Evolutionary conservation across 768 basidiomycete species (phyloP), one percentile per base, ranked within the genome.

Genomic region (Termitomyces sp.): DNA sequence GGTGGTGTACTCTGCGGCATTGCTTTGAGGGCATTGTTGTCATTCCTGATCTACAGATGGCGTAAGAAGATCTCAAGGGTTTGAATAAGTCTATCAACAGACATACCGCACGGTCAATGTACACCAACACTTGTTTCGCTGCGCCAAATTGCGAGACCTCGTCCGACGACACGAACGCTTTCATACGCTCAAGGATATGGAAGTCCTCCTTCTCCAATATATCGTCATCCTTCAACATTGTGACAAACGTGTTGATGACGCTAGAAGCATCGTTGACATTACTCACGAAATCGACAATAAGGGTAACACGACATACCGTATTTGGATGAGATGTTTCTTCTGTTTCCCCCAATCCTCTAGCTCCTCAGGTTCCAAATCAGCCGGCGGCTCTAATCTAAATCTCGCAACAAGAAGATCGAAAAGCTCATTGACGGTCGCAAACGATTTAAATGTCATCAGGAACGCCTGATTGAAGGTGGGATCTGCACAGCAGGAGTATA

Each of bases 361-460:
- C 72, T 99, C 89, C 5, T 77, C 67, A 0, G 79, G 73, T 9
- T 76, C 80, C 42, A 98, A 69, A 6, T 83, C 86, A 5, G 82
- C 79, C 0, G 95, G 96, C 29, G 91, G 81, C 53, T 84, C 79
- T 32, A 95, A 88, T 67, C 82, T 80, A 75, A 94, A 98, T 17
- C 96, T 86, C 48, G 83, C 80, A 7, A 91, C 83, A 20, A 98
- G 86, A 17, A 90, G 79, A 60, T 94, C 87, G 58, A 96, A 88
- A 9, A 98, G 77, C 52, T 94, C 88, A 59, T 91, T 84, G 49
- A 91, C 78, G 5, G 87, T 88, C 15, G 92, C 92, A 73, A 98
- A 98, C 0, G 94, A 95, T 69, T 95, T 93, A 80, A 93, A 97
- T 0, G 96, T 97, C 85, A 97, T 89, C 65, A 98, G 75, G 83